Percentiles rank a stretch among this genome's conserved stretches.
Evolutionary conservation across 495 filamentous ascomycete genomes (phyloP).

Genomic region (Hypoxylon lenormandii): DNA sequence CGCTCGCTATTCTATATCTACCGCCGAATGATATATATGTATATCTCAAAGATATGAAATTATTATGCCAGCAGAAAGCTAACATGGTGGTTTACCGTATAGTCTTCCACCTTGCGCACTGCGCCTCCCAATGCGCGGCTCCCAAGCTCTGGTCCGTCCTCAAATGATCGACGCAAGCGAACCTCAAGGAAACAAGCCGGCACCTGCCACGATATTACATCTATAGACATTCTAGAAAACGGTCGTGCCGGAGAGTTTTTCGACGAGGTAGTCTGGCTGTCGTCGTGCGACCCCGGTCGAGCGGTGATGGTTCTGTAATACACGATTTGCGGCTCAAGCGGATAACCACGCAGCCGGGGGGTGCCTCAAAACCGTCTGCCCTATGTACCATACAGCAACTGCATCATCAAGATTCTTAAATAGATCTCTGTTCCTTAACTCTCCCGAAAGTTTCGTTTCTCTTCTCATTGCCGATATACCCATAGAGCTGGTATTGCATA

Average conservation of each 20-base stretch:
- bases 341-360: constrained; percentile 30
- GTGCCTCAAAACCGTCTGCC: constrained; percentile 35
- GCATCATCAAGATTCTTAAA: constrained; percentile 43
- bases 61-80: constrained; percentile 16
- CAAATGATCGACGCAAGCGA: constrained; percentile 71
- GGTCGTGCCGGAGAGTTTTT: constrained; percentile 25
- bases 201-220: constrained; percentile 7
- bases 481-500: neutral
- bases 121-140: constrained; percentile 88
- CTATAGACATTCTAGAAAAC: constrained; percentile 43
- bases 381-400: constrained; percentile 48
- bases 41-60: neutral
- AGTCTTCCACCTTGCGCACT: constrained; percentile 99
- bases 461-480: neutral
- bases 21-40: constrained; percentile 4
- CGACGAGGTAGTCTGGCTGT: constrained; percentile 20
- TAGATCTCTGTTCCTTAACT: constrained; percentile 49
- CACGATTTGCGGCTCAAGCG: constrained; percentile 43
- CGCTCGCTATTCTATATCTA: neutral
- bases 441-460: neutral
- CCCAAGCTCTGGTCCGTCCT: constrained; percentile 92
- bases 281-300: constrained; percentile 26
- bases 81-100: constrained; percentile 20
- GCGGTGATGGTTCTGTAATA: constrained; percentile 38
- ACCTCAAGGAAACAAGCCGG: constrained; percentile 3